Percentiles rank a stretch among this genome's conserved stretches.
Evolutionary conservation across 2,329 filamentous ascomycete species (phyloP).

Genomic region (Epichloe hybrida): DNA sequence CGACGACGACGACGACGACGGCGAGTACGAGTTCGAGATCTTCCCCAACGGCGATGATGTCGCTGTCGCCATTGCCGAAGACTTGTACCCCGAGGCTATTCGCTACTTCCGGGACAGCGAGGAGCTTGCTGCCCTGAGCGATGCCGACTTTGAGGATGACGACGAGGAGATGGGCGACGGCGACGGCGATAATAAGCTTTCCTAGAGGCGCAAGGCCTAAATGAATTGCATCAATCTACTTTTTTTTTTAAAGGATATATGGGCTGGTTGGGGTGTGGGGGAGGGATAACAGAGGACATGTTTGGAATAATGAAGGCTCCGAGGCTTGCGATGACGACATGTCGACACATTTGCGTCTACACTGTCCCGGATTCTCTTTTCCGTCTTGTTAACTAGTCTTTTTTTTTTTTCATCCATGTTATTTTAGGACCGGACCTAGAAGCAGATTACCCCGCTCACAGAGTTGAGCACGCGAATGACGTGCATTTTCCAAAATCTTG

Average conservation of each 20-base stretch:
- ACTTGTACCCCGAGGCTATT: constrained; percentile 77
- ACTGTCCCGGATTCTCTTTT: constrained; percentile 4
- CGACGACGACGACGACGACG: constrained; percentile 27
- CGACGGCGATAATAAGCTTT: constrained; percentile 27
- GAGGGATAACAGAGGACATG: not conserved
- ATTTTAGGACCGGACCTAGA: not conserved
- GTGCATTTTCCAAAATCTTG: not conserved
- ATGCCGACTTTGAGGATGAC: constrained; percentile 52
- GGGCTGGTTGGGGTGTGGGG: not conserved
- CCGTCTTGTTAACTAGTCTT: constrained; percentile 1
- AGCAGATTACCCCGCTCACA: constrained; percentile 4
- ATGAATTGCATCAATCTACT: not conserved
- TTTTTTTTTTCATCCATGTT: not conserved
- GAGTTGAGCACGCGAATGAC: constrained; percentile 4
- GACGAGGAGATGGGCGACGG: constrained; percentile 37
- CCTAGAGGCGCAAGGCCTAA: constrained; percentile 31
- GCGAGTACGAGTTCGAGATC: constrained; percentile 62
- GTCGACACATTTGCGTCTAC: not conserved
- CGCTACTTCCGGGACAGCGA: constrained; percentile 68
- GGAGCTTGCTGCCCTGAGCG: constrained; percentile 52
- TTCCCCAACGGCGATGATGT: constrained; percentile 81
- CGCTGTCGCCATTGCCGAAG: constrained; percentile 68
- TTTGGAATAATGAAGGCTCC: not conserved
- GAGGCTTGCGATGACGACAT: not conserved
- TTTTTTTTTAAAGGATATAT: not conserved